Conservation (phyloP, 305 asterid species). For the Solanum aculeatissimum region DNA sequence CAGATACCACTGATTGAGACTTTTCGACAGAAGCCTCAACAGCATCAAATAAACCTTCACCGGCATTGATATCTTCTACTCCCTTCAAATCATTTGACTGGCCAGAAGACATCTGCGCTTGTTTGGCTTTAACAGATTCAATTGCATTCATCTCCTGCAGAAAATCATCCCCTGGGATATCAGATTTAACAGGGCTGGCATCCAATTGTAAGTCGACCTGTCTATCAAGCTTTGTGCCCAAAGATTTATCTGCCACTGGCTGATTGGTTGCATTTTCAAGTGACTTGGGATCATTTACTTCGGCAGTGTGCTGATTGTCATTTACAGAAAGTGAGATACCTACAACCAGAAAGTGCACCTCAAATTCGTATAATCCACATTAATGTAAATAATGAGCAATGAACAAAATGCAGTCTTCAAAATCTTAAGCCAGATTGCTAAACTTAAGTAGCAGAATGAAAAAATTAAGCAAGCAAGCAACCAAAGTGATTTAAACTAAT, state of each 20-base stretch:
- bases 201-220: neutral
- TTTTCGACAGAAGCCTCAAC: neutral
- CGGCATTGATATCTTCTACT: constrained; percentile 9
- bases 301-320: neutral
- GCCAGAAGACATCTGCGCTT: constrained; percentile 8
- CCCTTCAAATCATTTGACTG: neutral
- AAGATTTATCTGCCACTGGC: constrained; percentile 7
- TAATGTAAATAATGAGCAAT: neutral
- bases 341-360: constrained; percentile 13
- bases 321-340: neutral
- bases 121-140: constrained; percentile 5
- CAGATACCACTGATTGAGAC: neutral
- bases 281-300: constrained; percentile 5
- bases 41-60: neutral
- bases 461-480: neutral
- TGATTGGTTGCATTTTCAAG: constrained; percentile 10
- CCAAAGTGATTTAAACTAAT: neutral
- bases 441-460: neutral
- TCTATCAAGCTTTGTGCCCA: constrained; percentile 6
- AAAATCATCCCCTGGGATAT: constrained; percentile 1
- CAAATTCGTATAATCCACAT: neutral
- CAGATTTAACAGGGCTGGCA: neutral
- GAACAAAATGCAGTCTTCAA: neutral
- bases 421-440: neutral
- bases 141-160: neutral